A percentile compares a stretch with the other conserved stretches of the same genome.
phyloP scores from a whole-genome alignment of 2,329 filamentous ascomycete genomes.

The Claviceps quebecensis region DNA sequence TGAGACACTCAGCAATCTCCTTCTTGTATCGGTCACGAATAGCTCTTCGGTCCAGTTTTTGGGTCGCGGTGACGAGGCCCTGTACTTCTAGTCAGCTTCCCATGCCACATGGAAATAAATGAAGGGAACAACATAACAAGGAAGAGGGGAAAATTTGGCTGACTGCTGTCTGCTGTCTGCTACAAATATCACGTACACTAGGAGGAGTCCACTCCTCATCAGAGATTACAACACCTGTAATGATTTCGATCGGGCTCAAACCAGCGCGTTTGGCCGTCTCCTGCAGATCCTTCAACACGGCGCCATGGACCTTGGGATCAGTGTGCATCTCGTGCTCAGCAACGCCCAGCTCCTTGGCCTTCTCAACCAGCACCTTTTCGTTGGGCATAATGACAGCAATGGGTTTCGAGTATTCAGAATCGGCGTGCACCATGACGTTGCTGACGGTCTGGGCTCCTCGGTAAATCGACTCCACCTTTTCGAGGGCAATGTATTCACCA shows the following conservation, averaged over 20 bases:
- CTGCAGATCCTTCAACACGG: conserved; percentile 55
- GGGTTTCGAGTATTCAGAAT: conserved; percentile 59
- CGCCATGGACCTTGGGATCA: conserved; percentile 47
- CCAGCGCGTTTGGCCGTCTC: conserved; percentile 50
- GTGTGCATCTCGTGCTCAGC: conserved; percentile 53
- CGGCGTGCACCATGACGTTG: conserved; percentile 81
- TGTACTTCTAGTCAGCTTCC: conserved; percentile 12
- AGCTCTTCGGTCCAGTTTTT: conserved; percentile 43
- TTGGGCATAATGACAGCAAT: conserved; percentile 66
- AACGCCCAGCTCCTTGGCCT: conserved; percentile 48
- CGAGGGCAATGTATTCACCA: conserved; percentile 92
- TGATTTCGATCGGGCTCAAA: conserved; percentile 56
- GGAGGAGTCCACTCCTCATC: conserved; percentile 82
- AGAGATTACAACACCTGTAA: conserved; percentile 62
- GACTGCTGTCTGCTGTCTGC: no score
- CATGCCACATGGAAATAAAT: no score
- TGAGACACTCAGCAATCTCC: conserved; percentile 32
- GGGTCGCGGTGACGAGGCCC: conserved; percentile 47
- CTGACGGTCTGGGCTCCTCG: conserved; percentile 63
- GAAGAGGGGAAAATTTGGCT: background rate
- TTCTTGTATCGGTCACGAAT: conserved; percentile 36
- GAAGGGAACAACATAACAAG: no score
- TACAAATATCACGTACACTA: conserved; percentile 46
- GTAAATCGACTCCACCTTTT: conserved; percentile 90
- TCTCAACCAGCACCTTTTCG: conserved; percentile 46